phyloP scores from a whole-genome alignment of 257 asterid species.

The Handroanthus guayacan region DNA sequence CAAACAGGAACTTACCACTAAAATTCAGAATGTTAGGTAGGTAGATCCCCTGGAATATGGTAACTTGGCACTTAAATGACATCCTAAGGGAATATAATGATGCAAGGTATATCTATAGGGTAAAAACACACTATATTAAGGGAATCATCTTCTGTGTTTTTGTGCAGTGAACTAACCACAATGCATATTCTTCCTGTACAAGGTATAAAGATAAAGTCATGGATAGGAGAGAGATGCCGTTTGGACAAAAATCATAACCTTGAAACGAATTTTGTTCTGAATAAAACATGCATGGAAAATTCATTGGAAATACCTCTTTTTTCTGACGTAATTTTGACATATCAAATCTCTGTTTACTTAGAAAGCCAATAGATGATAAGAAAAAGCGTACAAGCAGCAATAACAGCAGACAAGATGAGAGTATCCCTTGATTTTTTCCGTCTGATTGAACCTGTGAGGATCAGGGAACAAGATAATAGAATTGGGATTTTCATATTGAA shows the following conservation, averaged over 20 bases:
- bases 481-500: slow-evolving; percentile 13
- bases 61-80: neutral
- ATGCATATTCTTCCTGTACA: slow-evolving; percentile 22
- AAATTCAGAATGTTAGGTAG: slow-evolving; percentile 15
- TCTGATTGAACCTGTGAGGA: slow-evolving; percentile 79
- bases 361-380: slow-evolving; percentile 97
- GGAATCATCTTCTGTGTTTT: slow-evolving; percentile 22
- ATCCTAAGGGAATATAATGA: neutral
- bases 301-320: slow-evolving; percentile 32
- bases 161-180: slow-evolving; percentile 16
- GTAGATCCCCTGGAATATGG: slow-evolving; percentile 7
- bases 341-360: slow-evolving; percentile 51
- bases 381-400: slow-evolving; percentile 97
- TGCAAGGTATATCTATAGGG: slow-evolving; percentile 20
- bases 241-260: slow-evolving; percentile 23
- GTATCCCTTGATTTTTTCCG: slow-evolving; percentile 91
- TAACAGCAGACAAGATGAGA: slow-evolving; percentile 91
- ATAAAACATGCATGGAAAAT: slow-evolving; percentile 44
- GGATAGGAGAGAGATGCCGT: neutral
- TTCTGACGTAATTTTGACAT: slow-evolving; percentile 31
- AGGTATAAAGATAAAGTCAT: slow-evolving; percentile 1
- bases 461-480: slow-evolving; percentile 29
- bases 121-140: slow-evolving; percentile 11
- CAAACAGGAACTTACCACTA: neutral
- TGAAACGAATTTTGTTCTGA: slow-evolving; percentile 31